phyloP scores from a whole-genome alignment of 2,329 filamentous ascomycete species.

The Xylaria digitata region DNA sequence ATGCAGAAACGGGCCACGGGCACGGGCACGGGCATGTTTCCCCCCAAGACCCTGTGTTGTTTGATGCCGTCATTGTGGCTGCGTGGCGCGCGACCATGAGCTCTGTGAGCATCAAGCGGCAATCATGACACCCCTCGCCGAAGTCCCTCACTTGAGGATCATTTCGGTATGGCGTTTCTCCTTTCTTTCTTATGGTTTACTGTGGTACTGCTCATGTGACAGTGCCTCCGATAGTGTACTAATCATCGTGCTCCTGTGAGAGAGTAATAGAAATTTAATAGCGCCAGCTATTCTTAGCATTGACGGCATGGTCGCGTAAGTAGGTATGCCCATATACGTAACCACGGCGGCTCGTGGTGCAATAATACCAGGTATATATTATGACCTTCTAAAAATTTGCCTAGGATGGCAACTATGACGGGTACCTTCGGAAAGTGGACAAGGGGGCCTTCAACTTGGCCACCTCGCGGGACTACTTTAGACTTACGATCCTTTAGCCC shows the following conservation, averaged over 20 bases:
- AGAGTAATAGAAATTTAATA: neutral
- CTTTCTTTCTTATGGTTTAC: neutral
- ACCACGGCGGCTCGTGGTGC: slow-evolving; percentile 7
- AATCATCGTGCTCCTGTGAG: neutral
- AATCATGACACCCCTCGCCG: slow-evolving; percentile 10
- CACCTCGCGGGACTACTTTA: slow-evolving; percentile 5
- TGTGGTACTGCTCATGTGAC: neutral
- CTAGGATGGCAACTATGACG: slow-evolving; percentile 25
- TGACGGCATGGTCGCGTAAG: slow-evolving; percentile 2
- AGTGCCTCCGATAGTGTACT: neutral
- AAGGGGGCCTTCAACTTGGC: slow-evolving; percentile 16
- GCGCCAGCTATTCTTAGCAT: slow-evolving; percentile 1
- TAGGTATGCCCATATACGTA: neutral
- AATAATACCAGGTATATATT: slow-evolving; percentile 16
- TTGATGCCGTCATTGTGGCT: slow-evolving; percentile 38
- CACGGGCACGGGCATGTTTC: slow-evolving; percentile 11
- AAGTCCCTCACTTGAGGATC: slow-evolving; percentile 8
- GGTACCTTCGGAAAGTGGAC: slow-evolving; percentile 27
- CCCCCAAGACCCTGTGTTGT: slow-evolving; percentile 15
- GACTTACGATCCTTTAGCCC: slow-evolving; percentile 14
- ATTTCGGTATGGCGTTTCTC: neutral
- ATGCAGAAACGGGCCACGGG: neutral
- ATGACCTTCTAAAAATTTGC: slow-evolving; percentile 32
- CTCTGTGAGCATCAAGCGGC: slow-evolving; percentile 8
- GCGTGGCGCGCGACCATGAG: neutral